A percentile compares a stretch with the other conserved stretches of the same genome.
These are phyloP conservation scores for Psilocybe cubensis DNA, from an alignment of 768 basidiomycete species.

Conservation along the genomic window DNA sequence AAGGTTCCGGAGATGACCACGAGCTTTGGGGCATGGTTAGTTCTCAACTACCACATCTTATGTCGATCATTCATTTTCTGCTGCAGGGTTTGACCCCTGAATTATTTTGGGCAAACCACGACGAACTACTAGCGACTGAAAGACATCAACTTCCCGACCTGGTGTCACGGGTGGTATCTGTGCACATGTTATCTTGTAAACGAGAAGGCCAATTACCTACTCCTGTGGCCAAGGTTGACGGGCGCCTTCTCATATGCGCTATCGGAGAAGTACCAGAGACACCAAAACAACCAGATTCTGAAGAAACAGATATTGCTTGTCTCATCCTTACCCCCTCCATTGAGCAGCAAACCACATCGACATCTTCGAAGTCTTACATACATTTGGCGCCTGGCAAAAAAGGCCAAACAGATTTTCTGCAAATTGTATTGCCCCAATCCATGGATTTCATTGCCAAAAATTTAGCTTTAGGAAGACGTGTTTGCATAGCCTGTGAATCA, in stretches of 20 bases:
- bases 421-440: slow-evolving; percentile 44
- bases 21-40: slow-evolving; percentile 84
- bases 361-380: slow-evolving; percentile 7
- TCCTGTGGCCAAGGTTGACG: slow-evolving; percentile 38
- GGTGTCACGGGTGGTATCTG: slow-evolving; percentile 35
- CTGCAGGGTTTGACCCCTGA: slow-evolving; percentile 73
- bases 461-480: slow-evolving; percentile 35
- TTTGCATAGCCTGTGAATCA: slow-evolving; percentile 57
- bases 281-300: slow-evolving; percentile 7
- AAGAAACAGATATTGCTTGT: slow-evolving; percentile 10
- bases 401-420: slow-evolving; percentile 51
- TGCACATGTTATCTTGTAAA: not conserved
- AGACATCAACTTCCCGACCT: slow-evolving; percentile 54
- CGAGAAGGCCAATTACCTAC: slow-evolving; percentile 17
- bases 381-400: slow-evolving; percentile 47
- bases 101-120: slow-evolving; percentile 68
- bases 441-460: slow-evolving; percentile 47
- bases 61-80: not conserved
- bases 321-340: slow-evolving; percentile 13
- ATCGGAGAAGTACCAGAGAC: slow-evolving; percentile 26
- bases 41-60: not conserved
- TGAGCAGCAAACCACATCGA: slow-evolving; percentile 3
- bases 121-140: slow-evolving; percentile 46
- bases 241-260: slow-evolving; percentile 44
- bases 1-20: slow-evolving; percentile 95